Evolutionary conservation across 768 basidiomycete genomes (phyloP).

Genomic region (Chalciporus sphaerocephalus): DNA sequence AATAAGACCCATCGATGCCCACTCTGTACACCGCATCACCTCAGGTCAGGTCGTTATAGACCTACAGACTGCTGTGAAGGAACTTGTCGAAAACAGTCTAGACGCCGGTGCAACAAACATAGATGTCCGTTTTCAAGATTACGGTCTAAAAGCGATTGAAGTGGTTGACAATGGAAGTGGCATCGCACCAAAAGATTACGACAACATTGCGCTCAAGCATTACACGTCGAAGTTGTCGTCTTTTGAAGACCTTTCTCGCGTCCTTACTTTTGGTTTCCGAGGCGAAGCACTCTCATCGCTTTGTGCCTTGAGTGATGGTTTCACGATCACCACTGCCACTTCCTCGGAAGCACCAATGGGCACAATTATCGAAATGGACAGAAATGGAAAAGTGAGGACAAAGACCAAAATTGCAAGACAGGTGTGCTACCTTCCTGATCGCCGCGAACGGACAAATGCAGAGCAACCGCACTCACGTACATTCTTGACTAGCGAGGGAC

Average conservation of each 20-base stretch:
- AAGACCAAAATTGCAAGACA: slow-evolving; percentile 69
- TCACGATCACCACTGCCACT: slow-evolving; percentile 73
- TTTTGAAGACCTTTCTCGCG: slow-evolving; percentile 65
- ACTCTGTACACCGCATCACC: slow-evolving; percentile 82
- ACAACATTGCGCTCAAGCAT: slow-evolving; percentile 79
- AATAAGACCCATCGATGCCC: slow-evolving; percentile 63
- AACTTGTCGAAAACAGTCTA: slow-evolving; percentile 92
- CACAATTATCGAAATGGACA: slow-evolving; percentile 67
- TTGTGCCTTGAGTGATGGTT: slow-evolving; percentile 72
- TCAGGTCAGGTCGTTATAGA: slow-evolving; percentile 95
- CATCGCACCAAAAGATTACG: slow-evolving; percentile 72
- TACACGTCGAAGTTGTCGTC: slow-evolving; percentile 87
- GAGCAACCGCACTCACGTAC: not conserved
- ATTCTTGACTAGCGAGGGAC: slow-evolving; percentile 69
- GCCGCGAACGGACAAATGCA: not conserved
- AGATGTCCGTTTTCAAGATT: slow-evolving; percentile 88
- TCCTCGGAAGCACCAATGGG: slow-evolving; percentile 72
- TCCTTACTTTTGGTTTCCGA: slow-evolving; percentile 88
- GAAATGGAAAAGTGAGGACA: slow-evolving; percentile 55
- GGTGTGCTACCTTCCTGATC: slow-evolving; percentile 38
- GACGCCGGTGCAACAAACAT: slow-evolving; percentile 88
- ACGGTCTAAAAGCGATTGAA: slow-evolving; percentile 79
- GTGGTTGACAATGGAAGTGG: slow-evolving; percentile 92
- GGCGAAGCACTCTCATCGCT: slow-evolving; percentile 95
- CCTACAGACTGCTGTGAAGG: slow-evolving; percentile 91